Base-by-base conservation (phyloP, 169 alveolate species). In the Ophryocystis elektroscirrha region DNA sequence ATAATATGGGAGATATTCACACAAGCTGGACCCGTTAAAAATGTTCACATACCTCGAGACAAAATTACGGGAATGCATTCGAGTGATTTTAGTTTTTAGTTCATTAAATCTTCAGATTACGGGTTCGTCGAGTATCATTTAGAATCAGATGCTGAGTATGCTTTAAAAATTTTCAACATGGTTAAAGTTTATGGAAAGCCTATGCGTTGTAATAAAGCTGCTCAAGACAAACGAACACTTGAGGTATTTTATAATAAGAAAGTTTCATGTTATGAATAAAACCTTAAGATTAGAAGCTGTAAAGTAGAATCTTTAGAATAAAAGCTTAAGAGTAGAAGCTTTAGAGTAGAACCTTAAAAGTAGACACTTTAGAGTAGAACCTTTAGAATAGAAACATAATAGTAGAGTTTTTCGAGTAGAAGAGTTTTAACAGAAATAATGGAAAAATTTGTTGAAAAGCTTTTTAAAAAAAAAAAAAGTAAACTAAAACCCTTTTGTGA, bases 51-150 rank as follows among this genome's bases (percentile, higher is more conserved):
- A 22, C 99, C 99, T 5, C 72, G 92, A 64, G 99, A 93, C 54
- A 88, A 52, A 78, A 69, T 55, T 81, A 77, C 73, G 3, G 62
- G 56, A 0, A 36, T 18, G 1, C 62, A 60, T 27, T 50, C 19
- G 20, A 52, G 60, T 50, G 16, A 37, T 25, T 1, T 29, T 39
- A 25, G 19, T 50, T 19, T 12, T 5, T 30, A 1, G 0, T 12
- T 39, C 1, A 25, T 27, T 15, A 12, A 1, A 45, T 28, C 23
- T 62, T 30, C 69, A 60, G 96, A 95, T 0, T 93, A 84, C 48
- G 99, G 97, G 15, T 93, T 93, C 71, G 94, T 93, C 42, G 99
- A 93, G 61, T 89, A 83, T 57, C 88, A 86, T 59, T 70, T 71
- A 45, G 96, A 86, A 53, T 89, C 77, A 41, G 97, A 89, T 67